Conservation (phyloP, 345 rosid species). For the Camelina laxa region DNA sequence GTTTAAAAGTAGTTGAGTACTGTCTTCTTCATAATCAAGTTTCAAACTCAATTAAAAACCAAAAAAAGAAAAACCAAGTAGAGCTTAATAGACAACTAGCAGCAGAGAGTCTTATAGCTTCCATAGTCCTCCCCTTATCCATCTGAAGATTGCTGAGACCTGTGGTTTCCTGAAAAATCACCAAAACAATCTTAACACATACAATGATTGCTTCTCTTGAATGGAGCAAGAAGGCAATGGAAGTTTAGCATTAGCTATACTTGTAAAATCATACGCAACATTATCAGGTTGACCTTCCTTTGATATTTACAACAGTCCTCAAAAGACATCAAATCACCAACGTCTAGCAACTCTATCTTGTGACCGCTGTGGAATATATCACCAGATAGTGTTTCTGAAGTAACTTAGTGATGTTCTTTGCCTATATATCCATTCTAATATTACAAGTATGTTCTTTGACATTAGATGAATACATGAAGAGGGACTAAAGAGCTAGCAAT, state of each 20-base stretch:
- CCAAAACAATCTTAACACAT: not conserved
- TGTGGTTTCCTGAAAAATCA: constrained; percentile 22
- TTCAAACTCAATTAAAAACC: too few species aligned
- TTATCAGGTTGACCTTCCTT: constrained; percentile 19
- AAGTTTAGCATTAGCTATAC: not conserved
- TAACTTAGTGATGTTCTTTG: not conserved
- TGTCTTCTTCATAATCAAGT: too few species aligned
- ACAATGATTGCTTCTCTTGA: constrained; percentile 6
- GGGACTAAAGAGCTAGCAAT: not conserved
- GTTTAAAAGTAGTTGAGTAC: too few species aligned
- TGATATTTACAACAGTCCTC: constrained; percentile 2
- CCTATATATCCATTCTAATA: not conserved
- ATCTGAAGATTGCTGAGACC: constrained; percentile 30
- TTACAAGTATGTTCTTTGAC: not conserved
- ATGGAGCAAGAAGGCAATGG: constrained; percentile 1
- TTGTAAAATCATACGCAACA: not conserved
- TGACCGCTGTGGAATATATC: constrained; percentile 1
- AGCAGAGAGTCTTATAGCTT: not conserved
- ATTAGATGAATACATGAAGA: not conserved
- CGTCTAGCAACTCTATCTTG: constrained; percentile 6
- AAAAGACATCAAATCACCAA: constrained; percentile 18
- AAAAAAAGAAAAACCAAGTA: not conserved
- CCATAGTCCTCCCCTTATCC: not conserved
- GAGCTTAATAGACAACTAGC: not conserved
- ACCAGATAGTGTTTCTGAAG: constrained; percentile 7